Conservation (phyloP, 139 green algal genomes). For the Tetradesmus obliquus region DNA sequence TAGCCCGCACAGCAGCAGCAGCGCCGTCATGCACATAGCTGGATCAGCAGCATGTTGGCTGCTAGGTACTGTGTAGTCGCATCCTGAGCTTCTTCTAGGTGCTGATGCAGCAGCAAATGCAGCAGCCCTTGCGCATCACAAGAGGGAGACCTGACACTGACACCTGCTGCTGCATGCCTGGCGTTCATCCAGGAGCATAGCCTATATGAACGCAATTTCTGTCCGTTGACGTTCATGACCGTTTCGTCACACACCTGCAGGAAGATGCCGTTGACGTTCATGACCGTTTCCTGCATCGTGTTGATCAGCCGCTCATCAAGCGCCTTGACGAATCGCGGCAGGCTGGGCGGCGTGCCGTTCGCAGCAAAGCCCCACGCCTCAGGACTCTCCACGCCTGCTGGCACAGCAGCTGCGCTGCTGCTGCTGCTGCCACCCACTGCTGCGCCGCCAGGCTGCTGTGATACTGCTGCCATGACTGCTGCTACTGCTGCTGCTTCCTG, state of each 20-base stretch:
- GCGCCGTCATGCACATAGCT: not conserved
- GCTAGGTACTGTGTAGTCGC: not conserved
- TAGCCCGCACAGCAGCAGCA: conserved; percentile 5
- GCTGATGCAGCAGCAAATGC: not conserved
- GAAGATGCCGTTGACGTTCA: conserved; percentile 68
- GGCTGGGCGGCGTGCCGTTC: not conserved
- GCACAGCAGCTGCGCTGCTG: not conserved
- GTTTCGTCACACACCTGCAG: conserved; percentile 44
- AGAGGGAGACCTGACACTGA: too few relatives aligned
- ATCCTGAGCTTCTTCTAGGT: not conserved
- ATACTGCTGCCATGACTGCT: conserved; percentile 61
- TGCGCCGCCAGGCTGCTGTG: not conserved
- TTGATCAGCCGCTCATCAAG: conserved; percentile 66
- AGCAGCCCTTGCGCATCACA: not conserved
- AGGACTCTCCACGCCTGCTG: conserved; percentile 36
- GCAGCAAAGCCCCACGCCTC: conserved; percentile 54
- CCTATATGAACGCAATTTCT: not conserved
- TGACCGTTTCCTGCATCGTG: conserved; percentile 64
- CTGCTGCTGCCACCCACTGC: not conserved
- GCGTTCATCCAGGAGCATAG: not conserved
- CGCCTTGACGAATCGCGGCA: conserved; percentile 7
- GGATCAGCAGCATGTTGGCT: not conserved
- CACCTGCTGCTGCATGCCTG: not conserved
- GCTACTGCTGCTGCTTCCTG: conserved; percentile 57
- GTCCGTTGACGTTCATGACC: not conserved